Base-by-base conservation (phyloP, 306 rosid species). In the Fagus sylvatica region DNA sequence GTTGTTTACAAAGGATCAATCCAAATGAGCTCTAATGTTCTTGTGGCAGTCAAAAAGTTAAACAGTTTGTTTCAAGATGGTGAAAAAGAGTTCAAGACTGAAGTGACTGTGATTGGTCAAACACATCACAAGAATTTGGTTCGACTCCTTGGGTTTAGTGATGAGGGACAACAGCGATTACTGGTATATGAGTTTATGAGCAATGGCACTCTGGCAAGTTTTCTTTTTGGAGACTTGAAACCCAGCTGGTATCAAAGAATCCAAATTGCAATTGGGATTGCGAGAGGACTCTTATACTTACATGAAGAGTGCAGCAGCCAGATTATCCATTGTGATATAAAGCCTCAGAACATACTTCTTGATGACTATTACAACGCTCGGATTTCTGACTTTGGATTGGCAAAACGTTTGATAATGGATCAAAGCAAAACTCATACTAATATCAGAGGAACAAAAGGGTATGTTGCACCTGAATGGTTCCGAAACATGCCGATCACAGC, bases 41-140 rank as follows among this genome's bases (percentile, higher is more conserved):
- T 2, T 1, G 76, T 84, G 30, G 90, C 91, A 0, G 89, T 86
- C 4, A 86, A 90, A 55, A 81, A 42, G 66, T 72, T 90, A 71
- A 61, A 86, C 81, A 77, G 69, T 62, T 37, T 75, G 61, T 54
- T 79, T 67, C 78, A 82, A 39, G 84, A 88, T 19, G 76, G 30
- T 57, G 83, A 84, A 34, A 74, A 56, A 61, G 94, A 90, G 51
- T 90, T 70, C 62, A 19, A 56, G 13, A 19, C 33, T 19, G 62
- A 56, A 56, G 62, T 56, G 33, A 19, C 4, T 2, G 62, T 56
- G 33, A 19, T 55, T 0, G 13, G 61, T n/a, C 33, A 55, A 6
- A 19, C 4, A 17, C 33, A 19, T 55, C 33, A 55, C 1, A 55
- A 55, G 61, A 55, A 55, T 55, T 10, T 19, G 0, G 79, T 83